These are phyloP conservation scores for Atractiella rhizophila DNA, from an alignment of 768 basidiomycete species.

Conservation along the genomic window DNA sequence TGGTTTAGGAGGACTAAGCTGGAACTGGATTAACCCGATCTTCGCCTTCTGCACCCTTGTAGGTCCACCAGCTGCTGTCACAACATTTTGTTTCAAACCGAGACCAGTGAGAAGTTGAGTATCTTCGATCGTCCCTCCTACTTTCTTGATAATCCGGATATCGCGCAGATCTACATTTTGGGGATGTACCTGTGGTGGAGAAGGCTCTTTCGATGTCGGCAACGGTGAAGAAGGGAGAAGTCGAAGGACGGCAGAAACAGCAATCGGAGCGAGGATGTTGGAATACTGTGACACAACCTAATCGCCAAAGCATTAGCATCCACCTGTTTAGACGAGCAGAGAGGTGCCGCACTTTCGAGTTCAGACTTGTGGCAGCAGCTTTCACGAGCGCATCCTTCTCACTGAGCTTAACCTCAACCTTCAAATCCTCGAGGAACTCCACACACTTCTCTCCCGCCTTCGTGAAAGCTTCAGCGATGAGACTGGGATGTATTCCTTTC, in stretches of 20 bases:
- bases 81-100: constrained; percentile 87
- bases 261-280: constrained; percentile 89
- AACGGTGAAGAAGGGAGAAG: too few relatives aligned
- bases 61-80: constrained; percentile 69
- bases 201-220: constrained; percentile 31
- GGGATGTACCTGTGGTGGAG: too few relatives aligned
- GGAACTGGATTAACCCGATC: constrained; percentile 95
- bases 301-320: background rate
- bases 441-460: constrained; percentile 78
- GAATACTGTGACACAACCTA: constrained; percentile 99
- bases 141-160: constrained; percentile 88
- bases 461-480: constrained; percentile 84
- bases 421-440: constrained; percentile 76
- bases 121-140: constrained; percentile 96
- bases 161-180: constrained; percentile 91
- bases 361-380: constrained; percentile 81
- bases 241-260: constrained; percentile 82
- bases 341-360: constrained; percentile 52
- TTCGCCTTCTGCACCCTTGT: constrained; percentile 93
- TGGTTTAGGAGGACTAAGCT: constrained; percentile 87
- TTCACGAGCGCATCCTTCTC: constrained; percentile 64
- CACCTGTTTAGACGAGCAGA: background rate
- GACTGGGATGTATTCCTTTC: constrained; percentile 84
- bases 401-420: constrained; percentile 66
- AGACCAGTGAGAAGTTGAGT: constrained; percentile 67